Evolutionary conservation across 2,329 filamentous ascomycete genomes (phyloP), one percentile per base, ranked within the genome.

Genomic region (Trichoderma afroharzianum): DNA sequence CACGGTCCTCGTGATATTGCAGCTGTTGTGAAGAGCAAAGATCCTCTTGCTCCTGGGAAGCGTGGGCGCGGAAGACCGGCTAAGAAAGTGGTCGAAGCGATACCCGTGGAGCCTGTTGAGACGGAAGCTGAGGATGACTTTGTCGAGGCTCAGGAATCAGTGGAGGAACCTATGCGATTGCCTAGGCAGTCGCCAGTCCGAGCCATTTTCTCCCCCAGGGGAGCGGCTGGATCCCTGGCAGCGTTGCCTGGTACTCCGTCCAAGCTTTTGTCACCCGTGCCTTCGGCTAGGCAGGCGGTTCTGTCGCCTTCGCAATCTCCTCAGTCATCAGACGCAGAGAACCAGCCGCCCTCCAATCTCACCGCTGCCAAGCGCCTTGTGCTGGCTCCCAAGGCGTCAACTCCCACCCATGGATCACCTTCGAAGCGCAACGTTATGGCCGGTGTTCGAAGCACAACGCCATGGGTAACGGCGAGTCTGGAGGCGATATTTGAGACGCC

Each of bases 311-410:
- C 91, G 0, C 87, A 87, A 21, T 92, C 92, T 1, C 91, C 91
- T 0, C 92, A 93, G 75, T 91, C 92, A 1, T 95, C 93, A 0
- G 91, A 96, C 78, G 92, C 91, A 0, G 93, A 96, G 79, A 95
- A 95, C 75, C 90, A 88, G 62, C 92, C 92, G 1, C 93, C 93
- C 0, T 92, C 91, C 1, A 90, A 90, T 6, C 88, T 85, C 68
- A 88, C 87, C 72, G 78, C 81, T 73, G 76, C 81, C 63, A 86
- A 85, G 77, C 83, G 85, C 6, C 79, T 86, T 28, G 83, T 83
- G 0, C 81, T 90, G 7, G 83, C 82, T 2, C 81, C 84, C 0
- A 76, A 84, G 6, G 80, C 83, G 6, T 80, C 83, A 6, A 88
- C 87, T 1, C 85, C 87, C 0, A 78, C 81, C 53, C 83, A 81